Conservation (phyloP, 257 asterid genomes). For the Prunella vulgaris region DNA sequence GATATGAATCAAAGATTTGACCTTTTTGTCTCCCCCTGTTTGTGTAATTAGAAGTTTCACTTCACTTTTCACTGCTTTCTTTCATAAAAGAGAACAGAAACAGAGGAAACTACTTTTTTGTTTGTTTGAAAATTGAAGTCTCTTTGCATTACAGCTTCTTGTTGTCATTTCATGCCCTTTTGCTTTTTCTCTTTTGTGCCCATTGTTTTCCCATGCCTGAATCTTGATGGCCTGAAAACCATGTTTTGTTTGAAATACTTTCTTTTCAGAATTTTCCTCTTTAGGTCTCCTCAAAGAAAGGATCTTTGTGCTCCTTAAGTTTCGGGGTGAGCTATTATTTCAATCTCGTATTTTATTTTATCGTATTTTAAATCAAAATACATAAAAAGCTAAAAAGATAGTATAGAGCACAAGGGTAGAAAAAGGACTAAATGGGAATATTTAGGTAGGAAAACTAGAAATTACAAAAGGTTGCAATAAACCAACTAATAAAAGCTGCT, state of each 20-base stretch:
- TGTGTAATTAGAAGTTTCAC: slow-evolving; percentile 45
- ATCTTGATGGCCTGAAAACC: slow-evolving; percentile 23
- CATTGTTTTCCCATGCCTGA: slow-evolving; percentile 29
- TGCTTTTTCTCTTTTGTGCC: slow-evolving; percentile 21
- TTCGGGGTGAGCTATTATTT: not conserved
- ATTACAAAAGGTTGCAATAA: slow-evolving; percentile 35
- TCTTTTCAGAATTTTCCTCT: slow-evolving; percentile 25
- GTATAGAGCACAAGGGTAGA: not conserved
- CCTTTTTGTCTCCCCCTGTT: slow-evolving; percentile 38
- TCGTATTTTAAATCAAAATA: not conserved
- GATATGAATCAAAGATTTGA: slow-evolving; percentile 27
- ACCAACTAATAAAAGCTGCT: slow-evolving; percentile 27
- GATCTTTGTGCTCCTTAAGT: not conserved
- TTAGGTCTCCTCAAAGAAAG: slow-evolving; percentile 19
- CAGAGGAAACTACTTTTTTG: slow-evolving; percentile 34
- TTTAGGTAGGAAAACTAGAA: slow-evolving; percentile 6
- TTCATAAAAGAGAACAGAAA: slow-evolving; percentile 31
- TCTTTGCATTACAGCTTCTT: slow-evolving; percentile 46
- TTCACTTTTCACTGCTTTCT: slow-evolving; percentile 33
- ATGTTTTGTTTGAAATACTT: slow-evolving; percentile 12
- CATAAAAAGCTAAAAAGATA: not conserved
- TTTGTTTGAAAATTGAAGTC: slow-evolving; percentile 22
- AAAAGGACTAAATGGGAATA: slow-evolving; percentile 12
- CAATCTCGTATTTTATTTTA: too few relatives aligned
- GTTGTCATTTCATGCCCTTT: slow-evolving; percentile 31